These are phyloP conservation scores for Psilocybe cubensis DNA, from an alignment of 768 basidiomycete species.

Conservation along the genomic window DNA sequence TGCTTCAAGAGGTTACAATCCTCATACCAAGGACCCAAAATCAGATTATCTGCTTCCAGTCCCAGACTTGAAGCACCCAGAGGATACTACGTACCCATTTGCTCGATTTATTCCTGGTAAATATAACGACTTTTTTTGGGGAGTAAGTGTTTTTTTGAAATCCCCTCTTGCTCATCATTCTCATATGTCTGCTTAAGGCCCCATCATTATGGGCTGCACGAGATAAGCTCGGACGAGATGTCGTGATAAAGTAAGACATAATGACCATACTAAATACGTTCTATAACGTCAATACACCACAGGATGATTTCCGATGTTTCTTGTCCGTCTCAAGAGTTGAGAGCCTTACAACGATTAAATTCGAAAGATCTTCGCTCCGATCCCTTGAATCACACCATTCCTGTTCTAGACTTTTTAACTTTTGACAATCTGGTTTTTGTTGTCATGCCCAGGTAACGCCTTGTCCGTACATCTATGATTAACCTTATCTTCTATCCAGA, in stretches of 20 bases:
- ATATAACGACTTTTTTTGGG: not conserved
- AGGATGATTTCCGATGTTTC: slow-evolving; percentile 7
- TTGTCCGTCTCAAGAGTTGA: slow-evolving; percentile 12
- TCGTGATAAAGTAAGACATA: slow-evolving; percentile 15
- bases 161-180: not conserved
- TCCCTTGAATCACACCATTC: slow-evolving; percentile 24
- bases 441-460: slow-evolving; percentile 21
- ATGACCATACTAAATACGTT: not conserved
- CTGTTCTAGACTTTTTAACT: slow-evolving; percentile 14
- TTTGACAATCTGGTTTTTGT: slow-evolving; percentile 18
- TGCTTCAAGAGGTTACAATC: slow-evolving; percentile 13
- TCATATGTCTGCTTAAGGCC: not conserved
- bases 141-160: not conserved
- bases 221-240: slow-evolving; percentile 7
- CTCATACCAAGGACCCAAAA: not conserved
- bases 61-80: not conserved
- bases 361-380: slow-evolving; percentile 12
- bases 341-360: slow-evolving; percentile 17
- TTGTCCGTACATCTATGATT: too few species aligned
- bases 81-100: slow-evolving; percentile 2
- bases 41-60: not conserved
- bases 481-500: too few species aligned
- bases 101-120: not conserved
- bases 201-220: slow-evolving; percentile 5
- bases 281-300: not conserved